These are phyloP conservation scores for Leucosporidium creatinivorum DNA, from an alignment of 768 basidiomycete species.

Conservation along the genomic window DNA sequence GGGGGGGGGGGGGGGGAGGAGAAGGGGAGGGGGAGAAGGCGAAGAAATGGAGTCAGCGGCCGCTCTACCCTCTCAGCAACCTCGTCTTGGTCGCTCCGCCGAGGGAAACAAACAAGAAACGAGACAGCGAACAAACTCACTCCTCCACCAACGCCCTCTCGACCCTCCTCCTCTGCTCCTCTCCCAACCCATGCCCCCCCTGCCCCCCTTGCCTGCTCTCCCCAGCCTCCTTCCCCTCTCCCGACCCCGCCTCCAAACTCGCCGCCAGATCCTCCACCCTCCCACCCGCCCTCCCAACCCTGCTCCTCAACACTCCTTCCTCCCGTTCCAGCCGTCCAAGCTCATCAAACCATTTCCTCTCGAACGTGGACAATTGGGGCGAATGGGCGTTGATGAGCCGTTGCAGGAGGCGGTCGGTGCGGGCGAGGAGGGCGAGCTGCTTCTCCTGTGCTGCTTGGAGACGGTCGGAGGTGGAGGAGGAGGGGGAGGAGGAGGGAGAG, in stretches of 20 bases:
- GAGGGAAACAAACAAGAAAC: neutral
- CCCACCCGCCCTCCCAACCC: constrained; percentile 8
- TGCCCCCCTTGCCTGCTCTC: constrained; percentile 55
- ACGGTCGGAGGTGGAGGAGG: constrained; percentile 44
- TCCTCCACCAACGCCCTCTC: constrained; percentile 24
- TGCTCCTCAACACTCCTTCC: constrained; percentile 53
- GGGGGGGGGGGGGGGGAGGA: too few species aligned
- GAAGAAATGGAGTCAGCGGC: too few species aligned
- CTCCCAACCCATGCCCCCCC: too few species aligned
- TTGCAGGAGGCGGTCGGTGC: constrained; percentile 64
- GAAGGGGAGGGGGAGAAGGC: too few species aligned
- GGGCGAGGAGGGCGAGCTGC: constrained; percentile 57
- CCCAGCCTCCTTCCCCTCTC: constrained; percentile 54
- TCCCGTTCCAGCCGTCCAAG: constrained; percentile 69
- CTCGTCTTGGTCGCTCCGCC: too few species aligned
- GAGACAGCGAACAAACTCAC: constrained; percentile 12
- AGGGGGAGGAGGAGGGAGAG: constrained; percentile 49
- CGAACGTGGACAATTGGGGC: constrained; percentile 72
- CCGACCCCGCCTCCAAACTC: constrained; percentile 42
- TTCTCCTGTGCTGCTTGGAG: constrained; percentile 52
- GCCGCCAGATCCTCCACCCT: constrained; percentile 27
- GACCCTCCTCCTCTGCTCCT: constrained; percentile 12
- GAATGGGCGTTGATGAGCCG: constrained; percentile 67
- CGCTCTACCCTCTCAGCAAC: too few species aligned
- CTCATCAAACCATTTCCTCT: constrained; percentile 89